A percentile compares a stretch with the other conserved stretches of the same genome.
phyloP scores from a whole-genome alignment of 192 early-diverging fungal genomes.

The Spizellomyces punctatus region DNA sequence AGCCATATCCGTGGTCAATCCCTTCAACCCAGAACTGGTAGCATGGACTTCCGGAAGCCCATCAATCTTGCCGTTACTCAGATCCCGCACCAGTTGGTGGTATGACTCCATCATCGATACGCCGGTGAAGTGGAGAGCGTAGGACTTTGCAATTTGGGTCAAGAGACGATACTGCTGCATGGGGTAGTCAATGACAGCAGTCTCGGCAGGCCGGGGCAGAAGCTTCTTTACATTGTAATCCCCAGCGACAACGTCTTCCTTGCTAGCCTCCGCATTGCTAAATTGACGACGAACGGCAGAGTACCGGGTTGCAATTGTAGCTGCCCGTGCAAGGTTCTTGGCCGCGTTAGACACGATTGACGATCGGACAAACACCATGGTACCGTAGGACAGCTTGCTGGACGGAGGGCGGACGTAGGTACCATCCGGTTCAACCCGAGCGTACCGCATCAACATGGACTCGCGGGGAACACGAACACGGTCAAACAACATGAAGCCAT shows the following conservation, averaged over 20 bases:
- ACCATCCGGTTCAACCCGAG: constrained; percentile 69
- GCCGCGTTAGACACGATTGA: constrained; percentile 58
- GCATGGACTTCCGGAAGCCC: constrained; percentile 19
- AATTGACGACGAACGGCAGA: constrained; percentile 31
- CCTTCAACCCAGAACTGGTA: constrained; percentile 20
- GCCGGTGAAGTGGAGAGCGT: constrained; percentile 21
- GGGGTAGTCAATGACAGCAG: constrained; percentile 21
- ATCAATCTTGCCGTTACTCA: constrained; percentile 14
- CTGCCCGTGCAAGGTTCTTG: constrained; percentile 21
- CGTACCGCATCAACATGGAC: constrained; percentile 76
- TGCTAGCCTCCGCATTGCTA: constrained; percentile 18
- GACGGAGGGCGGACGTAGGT: constrained; percentile 72
- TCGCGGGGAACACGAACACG: constrained; percentile 77
- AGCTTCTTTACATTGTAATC: too few relatives aligned
- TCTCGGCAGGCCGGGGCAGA: background rate
- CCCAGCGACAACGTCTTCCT: constrained; percentile 2
- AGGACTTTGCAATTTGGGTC: constrained; percentile 21
- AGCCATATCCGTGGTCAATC: constrained; percentile 22
- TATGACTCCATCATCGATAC: constrained; percentile 20
- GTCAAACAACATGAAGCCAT: constrained; percentile 84
- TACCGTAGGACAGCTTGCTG: constrained; percentile 79
- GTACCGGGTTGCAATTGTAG: constrained; percentile 25
- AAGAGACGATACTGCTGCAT: constrained; percentile 19
- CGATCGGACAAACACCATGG: constrained; percentile 82
- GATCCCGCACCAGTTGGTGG: constrained; percentile 3